Percentiles rank a stretch among this genome's conserved stretches.
Evolutionary conservation across 1,284 basidiomycete genomes (phyloP).

Genomic region (Trametes pubescens): DNA sequence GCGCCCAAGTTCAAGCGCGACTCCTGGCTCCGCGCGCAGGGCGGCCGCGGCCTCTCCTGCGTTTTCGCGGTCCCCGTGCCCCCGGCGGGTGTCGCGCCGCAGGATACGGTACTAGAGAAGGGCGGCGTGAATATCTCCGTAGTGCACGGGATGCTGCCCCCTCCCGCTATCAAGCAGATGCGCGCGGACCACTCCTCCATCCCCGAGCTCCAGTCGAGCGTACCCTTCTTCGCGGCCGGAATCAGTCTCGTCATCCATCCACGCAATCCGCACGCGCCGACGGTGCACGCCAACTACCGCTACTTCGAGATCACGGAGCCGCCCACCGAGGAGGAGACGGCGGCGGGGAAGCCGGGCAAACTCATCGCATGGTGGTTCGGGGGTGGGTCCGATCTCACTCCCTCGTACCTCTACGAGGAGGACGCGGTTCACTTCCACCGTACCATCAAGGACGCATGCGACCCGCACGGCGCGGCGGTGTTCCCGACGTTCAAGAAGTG

Average conservation of each 20-base stretch:
- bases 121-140: slow-evolving; percentile 96
- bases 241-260: slow-evolving; percentile 95
- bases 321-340: slow-evolving; percentile 42
- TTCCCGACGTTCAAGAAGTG: slow-evolving; percentile 91
- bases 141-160: slow-evolving; percentile 90
- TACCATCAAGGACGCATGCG: slow-evolving; percentile 82
- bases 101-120: slow-evolving; percentile 84
- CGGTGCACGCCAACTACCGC: slow-evolving; percentile 97
- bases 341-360: slow-evolving; percentile 47
- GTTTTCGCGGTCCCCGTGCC: slow-evolving; percentile 78
- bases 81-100: slow-evolving; percentile 39
- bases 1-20: slow-evolving; percentile 86
- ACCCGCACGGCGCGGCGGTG: slow-evolving; percentile 72
- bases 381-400: slow-evolving; percentile 96
- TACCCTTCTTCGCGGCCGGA: slow-evolving; percentile 96
- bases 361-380: slow-evolving; percentile 98
- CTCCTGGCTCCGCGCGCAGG: slow-evolving; percentile 84
- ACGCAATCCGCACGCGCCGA: slow-evolving; percentile 89
- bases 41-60: slow-evolving; percentile 90
- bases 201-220: slow-evolving; percentile 66
- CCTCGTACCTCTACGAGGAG: slow-evolving; percentile 90
- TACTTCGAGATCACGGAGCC: slow-evolving; percentile 92
- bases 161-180: slow-evolving; percentile 94
- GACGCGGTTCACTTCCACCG: slow-evolving; percentile 91
- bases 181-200: slow-evolving; percentile 87